Base-by-base conservation (phyloP, 139 green algal genomes). In the Dunaliella sp. region DNA sequence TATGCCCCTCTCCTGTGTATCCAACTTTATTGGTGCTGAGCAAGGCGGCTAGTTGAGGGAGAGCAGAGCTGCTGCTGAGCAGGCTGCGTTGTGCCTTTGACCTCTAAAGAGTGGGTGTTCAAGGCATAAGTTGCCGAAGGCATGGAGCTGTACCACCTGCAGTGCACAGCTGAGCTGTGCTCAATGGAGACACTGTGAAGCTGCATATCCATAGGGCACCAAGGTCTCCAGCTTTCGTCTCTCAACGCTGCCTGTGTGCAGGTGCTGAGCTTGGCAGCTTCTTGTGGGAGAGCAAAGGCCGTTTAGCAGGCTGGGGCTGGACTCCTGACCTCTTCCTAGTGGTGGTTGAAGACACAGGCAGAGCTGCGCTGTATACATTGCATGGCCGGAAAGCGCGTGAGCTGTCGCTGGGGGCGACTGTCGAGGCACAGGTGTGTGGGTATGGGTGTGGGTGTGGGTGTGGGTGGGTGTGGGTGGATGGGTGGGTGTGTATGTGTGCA, bases 271-370 rank as follows among this genome's bases (percentile, higher is more conserved):
- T 95, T 83, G 92, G 90, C 0, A 88, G 86, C 1, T 91, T 96
- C 31, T 36, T 95, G 75, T 98, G 95, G 93, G 94, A 96, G n/a
- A 86, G 88, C 3, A 1, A 2, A 1, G 91, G 89, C 16, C 86
- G 86, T 28, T 88, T 98, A 34, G 85, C 92, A 26, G 88, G 77
- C 0, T 93, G 95, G 90, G 96, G 95, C 25, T 98, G 96, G 96
- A 96, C 85, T 16, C 38, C 35, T 2, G 78, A 85, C 0, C 91
- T 96, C 86, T 87, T 95, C 38, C 89, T 98, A 85, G 75, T 97
- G 36, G 81, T 93, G 32, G 80, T 85, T 30, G 78, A 85, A 79
- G 22, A 16, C 26, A 30, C 21, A 22, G 85, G 80, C 36, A 38
- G 84, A n/a, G 72, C 59, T 35, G 72, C 57, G 26, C 2, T 81